Evolutionary conservation across 2,329 filamentous ascomycete genomes (phyloP).

Genomic region (Alternaria arborescens): DNA sequence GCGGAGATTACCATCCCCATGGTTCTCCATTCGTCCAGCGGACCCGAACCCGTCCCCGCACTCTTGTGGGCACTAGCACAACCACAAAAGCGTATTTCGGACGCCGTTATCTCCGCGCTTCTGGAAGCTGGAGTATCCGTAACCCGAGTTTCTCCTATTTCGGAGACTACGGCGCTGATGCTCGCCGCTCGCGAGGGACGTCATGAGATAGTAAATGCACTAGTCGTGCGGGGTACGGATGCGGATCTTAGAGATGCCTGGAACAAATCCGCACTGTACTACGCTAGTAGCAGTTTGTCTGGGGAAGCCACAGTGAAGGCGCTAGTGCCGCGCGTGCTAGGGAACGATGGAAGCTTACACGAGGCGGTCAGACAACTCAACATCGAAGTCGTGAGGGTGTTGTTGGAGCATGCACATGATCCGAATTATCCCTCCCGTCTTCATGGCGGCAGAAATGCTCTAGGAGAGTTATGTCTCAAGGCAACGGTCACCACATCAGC

Average conservation of each 20-base stretch:
- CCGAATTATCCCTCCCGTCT: constrained; percentile 70
- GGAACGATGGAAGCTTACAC: constrained; percentile 72
- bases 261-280: constrained; percentile 67
- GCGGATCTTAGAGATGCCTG: constrained; percentile 65
- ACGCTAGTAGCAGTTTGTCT: constrained; percentile 63
- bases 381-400: constrained; percentile 62
- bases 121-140: constrained; percentile 66
- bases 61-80: constrained; percentile 70
- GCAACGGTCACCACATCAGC: constrained; percentile 56
- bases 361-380: constrained; percentile 70
- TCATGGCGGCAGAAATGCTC: constrained; percentile 68
- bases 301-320: constrained; percentile 44
- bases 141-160: constrained; percentile 63
- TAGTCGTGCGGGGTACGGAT: constrained; percentile 68
- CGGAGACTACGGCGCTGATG: constrained; percentile 67
- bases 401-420: constrained; percentile 68
- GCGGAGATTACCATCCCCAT: constrained; percentile 55
- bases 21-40: constrained; percentile 58
- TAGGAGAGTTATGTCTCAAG: constrained; percentile 70
- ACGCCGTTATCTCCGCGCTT: constrained; percentile 64
- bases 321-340: constrained; percentile 65
- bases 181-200: constrained; percentile 65
- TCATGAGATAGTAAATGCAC: constrained; percentile 64
- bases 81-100: constrained; percentile 70
- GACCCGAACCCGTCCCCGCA: constrained; percentile 65